Conservation (phyloP, 139 green algal genomes). For the Chlamydomonas eustigma region DNA sequence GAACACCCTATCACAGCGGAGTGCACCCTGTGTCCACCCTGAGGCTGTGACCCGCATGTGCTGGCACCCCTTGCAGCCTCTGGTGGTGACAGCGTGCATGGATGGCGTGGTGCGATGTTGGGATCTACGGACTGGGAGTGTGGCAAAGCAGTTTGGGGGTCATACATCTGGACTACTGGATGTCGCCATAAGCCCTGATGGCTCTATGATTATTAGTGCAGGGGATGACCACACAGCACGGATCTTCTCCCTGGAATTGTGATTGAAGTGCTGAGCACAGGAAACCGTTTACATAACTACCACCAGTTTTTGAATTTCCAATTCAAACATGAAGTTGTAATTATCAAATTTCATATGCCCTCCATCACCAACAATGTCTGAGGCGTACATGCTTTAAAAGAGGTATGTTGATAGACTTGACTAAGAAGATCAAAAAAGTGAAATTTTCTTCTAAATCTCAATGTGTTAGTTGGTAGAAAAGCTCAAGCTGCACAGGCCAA, state of each 20-base stretch:
- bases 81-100: conserved; percentile 73
- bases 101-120: conserved; percentile 75
- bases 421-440: not conserved
- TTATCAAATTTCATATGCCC: not conserved
- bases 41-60: conserved; percentile 52
- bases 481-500: not conserved
- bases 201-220: conserved; percentile 59
- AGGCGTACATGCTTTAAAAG: not conserved
- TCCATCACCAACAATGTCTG: not conserved
- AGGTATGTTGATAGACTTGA: not conserved
- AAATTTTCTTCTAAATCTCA: not conserved
- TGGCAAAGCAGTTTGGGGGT: conserved; percentile 45
- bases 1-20: conserved; percentile 35
- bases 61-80: conserved; percentile 54
- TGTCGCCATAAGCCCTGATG: conserved; percentile 60
- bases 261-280: not conserved
- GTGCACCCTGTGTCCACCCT: conserved; percentile 55
- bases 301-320: not conserved
- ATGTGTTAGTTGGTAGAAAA: not conserved
- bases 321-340: not conserved
- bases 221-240: conserved; percentile 66
- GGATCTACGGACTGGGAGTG: conserved; percentile 66
- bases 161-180: conserved; percentile 66
- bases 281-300: not conserved
- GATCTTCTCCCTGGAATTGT: conserved; percentile 47